Percentiles rank a stretch among this genome's conserved stretches.
These are phyloP conservation scores for Ceratobasidium sp. DNA, from an alignment of 1,284 basidiomycete genomes.

Conservation along the genomic window DNA sequence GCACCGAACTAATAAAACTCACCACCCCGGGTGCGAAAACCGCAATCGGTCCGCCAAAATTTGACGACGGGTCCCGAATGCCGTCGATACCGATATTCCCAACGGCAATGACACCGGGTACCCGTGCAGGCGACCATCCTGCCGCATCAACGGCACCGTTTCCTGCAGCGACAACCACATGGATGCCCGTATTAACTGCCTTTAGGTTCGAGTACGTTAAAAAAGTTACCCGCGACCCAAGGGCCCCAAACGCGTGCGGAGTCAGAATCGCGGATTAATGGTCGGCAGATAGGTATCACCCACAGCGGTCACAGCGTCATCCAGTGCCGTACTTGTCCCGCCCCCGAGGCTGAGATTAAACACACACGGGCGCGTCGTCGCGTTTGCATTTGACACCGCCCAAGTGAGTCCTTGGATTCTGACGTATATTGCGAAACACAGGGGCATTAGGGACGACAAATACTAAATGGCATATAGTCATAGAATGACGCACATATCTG, in stretches of 20 bases:
- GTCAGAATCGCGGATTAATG: constrained; percentile 15
- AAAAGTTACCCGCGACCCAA: constrained; percentile 1
- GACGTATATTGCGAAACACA: background rate
- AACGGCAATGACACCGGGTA: constrained; percentile 33
- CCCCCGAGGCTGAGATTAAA: constrained; percentile 35
- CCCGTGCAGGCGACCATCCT: constrained; percentile 29
- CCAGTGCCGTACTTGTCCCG: constrained; percentile 27
- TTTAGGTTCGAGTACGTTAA: background rate
- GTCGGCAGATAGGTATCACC: constrained; percentile 14
- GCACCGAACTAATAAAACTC: background rate
- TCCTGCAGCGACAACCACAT: constrained; percentile 19
- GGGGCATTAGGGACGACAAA: background rate
- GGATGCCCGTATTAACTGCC: constrained; percentile 3
- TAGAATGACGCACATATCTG: constrained; percentile 4
- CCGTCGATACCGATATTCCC: constrained; percentile 35
- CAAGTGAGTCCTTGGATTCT: constrained; percentile 25
- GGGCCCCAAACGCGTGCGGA: constrained; percentile 4
- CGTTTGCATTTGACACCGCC: constrained; percentile 28
- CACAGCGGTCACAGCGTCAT: constrained; percentile 27
- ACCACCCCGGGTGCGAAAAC: constrained; percentile 38
- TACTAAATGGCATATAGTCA: background rate
- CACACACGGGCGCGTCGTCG: constrained; percentile 21
- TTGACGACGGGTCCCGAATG: constrained; percentile 17
- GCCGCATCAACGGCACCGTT: constrained; percentile 26
- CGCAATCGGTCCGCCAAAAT: constrained; percentile 30